Evolutionary conservation across 768 basidiomycete species (phyloP), one percentile per base, ranked within the genome.

Genomic region (Agrocybe praecox): DNA sequence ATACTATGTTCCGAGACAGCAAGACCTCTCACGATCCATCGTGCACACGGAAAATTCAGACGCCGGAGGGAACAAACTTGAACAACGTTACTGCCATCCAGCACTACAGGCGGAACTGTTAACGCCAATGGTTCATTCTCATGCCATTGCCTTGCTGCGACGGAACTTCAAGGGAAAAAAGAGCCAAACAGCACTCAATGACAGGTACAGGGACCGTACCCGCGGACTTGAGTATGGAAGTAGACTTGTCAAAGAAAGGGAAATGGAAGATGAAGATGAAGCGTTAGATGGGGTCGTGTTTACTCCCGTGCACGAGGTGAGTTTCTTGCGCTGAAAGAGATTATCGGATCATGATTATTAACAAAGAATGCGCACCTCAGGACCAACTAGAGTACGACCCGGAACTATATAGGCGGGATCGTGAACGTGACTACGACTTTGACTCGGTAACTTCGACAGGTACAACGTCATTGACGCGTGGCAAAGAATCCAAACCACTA

Each of bases 1-100:
- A 51, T 92, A 83, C 73, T 94, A 86, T 68, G 80, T 81, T 24
- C 93, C 93, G 8, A 76, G 80, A 2, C 82, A 88, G 46, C 69
- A 77, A 17, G 92, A 93, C 69, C 73, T 89, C 18, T 78, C 81
- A 10, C 69, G 75, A 44, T 79, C 82, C 33, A 82, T 86, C 53
- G 74, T 89, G 1, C 80, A 89, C 63, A 86, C 89, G 0, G 80
- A 82, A 42, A 80, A 81, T 32, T 76, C 77, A 1, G 91, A 93
- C 63, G 74, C 74, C 22, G 70, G 73, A n/a, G 78, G 80, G 42
- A 74, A 84, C 60, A 83, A 87, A 33, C 81, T 95, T 34, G 82
- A 83, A 72, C 85, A 85, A 64, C 85, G 93, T 22, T 96, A 94
- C 75, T 86, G 90, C 1, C 92, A 95, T 68, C 92, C 94, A 1